phyloP scores from a whole-genome alignment of 306 rosid genomes.

The Gillenia trifoliata region DNA sequence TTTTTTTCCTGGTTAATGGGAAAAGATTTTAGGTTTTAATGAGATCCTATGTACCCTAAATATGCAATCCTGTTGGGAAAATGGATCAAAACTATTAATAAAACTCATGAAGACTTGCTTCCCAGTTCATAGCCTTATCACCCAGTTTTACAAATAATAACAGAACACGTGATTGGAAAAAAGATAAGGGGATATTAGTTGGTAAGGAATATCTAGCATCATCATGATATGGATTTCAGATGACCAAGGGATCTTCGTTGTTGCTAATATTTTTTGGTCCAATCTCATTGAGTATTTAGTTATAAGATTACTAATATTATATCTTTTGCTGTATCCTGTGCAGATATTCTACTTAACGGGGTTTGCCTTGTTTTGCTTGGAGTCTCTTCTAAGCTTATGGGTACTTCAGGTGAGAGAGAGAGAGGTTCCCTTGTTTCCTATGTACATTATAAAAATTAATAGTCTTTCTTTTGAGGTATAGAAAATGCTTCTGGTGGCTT shows the following conservation, averaged over 20 bases:
- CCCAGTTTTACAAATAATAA: background rate
- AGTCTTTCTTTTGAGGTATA: background rate
- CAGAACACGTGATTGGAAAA: background rate
- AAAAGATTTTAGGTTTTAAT: background rate
- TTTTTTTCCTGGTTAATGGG: background rate
- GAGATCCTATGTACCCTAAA: background rate
- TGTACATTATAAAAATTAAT: background rate
- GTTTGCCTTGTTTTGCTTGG: constrained; percentile 93
- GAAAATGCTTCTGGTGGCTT: background rate
- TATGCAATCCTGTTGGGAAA: background rate
- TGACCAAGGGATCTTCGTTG: background rate
- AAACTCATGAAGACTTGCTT: background rate
- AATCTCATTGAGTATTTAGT: constrained; percentile 3
- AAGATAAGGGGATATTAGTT: background rate
- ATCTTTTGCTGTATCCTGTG: constrained; percentile 1
- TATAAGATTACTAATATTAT: background rate
- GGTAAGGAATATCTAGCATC: background rate
- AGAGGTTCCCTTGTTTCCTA: constrained; percentile 4
- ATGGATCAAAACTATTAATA: background rate
- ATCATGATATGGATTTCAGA: background rate
- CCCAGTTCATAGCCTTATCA: background rate
- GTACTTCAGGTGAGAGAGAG: constrained; percentile 74
- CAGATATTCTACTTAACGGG: constrained; percentile 93
- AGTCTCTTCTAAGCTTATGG: constrained; percentile 91
- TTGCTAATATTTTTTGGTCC: background rate